Evolutionary conservation across 176 grass and related monocot species (phyloP), one percentile per base, ranked within the genome.

Genomic region (Avena sativa): DNA sequence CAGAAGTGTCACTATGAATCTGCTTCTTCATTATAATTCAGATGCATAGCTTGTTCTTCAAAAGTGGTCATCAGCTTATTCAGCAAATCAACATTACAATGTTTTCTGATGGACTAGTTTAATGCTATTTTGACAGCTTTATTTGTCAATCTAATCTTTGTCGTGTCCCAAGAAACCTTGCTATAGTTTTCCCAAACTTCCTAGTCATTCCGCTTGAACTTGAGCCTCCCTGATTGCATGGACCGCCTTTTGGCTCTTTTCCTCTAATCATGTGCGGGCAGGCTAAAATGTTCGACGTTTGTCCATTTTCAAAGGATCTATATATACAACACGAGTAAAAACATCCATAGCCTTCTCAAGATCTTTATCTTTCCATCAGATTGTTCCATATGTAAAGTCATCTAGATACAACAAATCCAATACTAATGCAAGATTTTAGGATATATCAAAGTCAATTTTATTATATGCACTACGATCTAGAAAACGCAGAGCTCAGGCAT

Each of bases 151-250:
- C 56, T 21, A 78, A 93, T 58, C 30, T 93, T 90, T 28, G 91
- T 86, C 48, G 89, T 86, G 60, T 98, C 93, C 74, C 92, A 85
- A 90, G 93, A 85, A 59, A 98, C 95, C 64, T 93, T 90, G 51
- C 93, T 98, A 60, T 91, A 98, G 65, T 98, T 98, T 64, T 98
- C 95, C 95, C 95, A 98, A 80, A 98, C 76, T 86, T 98, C 84
- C 95, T 93, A 95, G 79, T 91, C 95, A 91, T 95, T 95, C 84
- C 95, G 95, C 91, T 92, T 98, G 89, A 93, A 90, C 79, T 93
- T 98, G 58, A 82, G 95, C 95, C 90, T 98, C 95, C 81, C 86
- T 98, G 77, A 98, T 95, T 75, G 95, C 95, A 72, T 95, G 87
- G 21, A 92, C 94, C 83, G 95, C 91, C 52, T 86, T 89, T 67